These are phyloP conservation scores for Echites panduratus DNA, from an alignment of 257 asterid genomes.

Conservation along the genomic window DNA sequence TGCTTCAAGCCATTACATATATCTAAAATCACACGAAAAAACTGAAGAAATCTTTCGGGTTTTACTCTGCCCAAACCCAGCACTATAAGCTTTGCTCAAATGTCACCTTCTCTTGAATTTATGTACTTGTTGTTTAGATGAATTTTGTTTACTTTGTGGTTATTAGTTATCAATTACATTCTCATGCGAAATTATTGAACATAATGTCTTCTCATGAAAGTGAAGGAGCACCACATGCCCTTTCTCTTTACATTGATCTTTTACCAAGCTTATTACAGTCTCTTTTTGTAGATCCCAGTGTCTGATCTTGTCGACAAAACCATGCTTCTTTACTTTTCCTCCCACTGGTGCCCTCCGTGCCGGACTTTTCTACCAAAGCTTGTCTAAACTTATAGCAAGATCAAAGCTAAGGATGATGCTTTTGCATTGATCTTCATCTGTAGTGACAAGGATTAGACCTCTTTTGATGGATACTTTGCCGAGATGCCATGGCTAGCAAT, in stretches of 20 bases:
- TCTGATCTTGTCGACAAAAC: conserved; percentile 70
- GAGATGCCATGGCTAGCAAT: conserved; percentile 83
- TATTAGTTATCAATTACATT: neutral
- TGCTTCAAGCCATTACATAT: too few species aligned
- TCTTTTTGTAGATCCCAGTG: conserved; percentile 45
- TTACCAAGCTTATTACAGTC: neutral
- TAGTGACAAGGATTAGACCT: conserved; percentile 63
- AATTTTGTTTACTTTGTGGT: neutral
- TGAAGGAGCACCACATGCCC: neutral
- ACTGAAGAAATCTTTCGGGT: too few species aligned
- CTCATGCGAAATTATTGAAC: too few species aligned
- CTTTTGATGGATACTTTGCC: conserved; percentile 59
- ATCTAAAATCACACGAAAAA: too few species aligned
- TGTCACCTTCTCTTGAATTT: conserved; percentile 2
- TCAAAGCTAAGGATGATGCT: conserved; percentile 26
- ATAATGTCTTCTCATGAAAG: neutral
- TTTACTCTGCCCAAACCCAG: too few species aligned
- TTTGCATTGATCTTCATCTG: conserved; percentile 69
- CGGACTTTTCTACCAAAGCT: conserved; percentile 71
- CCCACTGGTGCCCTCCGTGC: conserved; percentile 89
- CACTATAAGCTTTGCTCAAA: too few species aligned
- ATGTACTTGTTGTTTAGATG: neutral
- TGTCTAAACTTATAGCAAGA: too few species aligned
- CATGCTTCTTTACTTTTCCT: conserved; percentile 66
- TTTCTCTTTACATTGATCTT: neutral